Conservation (phyloP, 208 protist genomes). For the Acanthamoeba divionensis region DNA sequence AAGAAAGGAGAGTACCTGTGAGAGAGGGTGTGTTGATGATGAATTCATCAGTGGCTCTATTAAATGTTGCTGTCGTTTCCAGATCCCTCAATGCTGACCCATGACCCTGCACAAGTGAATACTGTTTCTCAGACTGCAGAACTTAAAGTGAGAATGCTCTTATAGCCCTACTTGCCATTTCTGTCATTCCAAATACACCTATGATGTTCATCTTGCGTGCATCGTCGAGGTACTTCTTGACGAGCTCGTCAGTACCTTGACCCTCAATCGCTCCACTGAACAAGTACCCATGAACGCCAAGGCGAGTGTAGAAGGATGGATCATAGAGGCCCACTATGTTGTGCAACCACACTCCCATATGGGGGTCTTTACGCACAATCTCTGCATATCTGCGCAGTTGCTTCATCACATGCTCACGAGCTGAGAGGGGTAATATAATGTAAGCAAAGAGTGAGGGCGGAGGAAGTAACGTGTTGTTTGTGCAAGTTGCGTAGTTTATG, state of each 20-base stretch:
- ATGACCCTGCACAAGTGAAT: no score
- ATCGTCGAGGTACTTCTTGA: background rate
- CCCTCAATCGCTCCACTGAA: slow-evolving; percentile 22
- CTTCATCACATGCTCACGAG: slow-evolving; percentile 13
- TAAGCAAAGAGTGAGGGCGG: no score
- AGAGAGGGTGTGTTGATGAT: slow-evolving; percentile 73
- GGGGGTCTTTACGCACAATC: background rate
- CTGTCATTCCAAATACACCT: slow-evolving; percentile 26
- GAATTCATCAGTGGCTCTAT: slow-evolving; percentile 64
- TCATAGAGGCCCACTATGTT: slow-evolving; percentile 31
- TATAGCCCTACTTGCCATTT: no score
- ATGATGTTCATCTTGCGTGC: slow-evolving; percentile 14
- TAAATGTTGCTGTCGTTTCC: slow-evolving; percentile 74
- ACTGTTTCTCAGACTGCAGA: no score
- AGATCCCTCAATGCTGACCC: slow-evolving; percentile 70
- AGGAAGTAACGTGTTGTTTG: no score
- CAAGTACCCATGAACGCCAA: slow-evolving; percentile 9
- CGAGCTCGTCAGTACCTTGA: background rate
- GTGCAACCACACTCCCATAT: background rate
- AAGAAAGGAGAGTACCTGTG: background rate
- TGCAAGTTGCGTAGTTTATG: no score
- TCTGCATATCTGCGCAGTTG: slow-evolving; percentile 9
- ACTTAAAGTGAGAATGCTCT: no score
- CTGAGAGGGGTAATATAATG: no score
- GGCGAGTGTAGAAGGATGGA: slow-evolving; percentile 7